Evolutionary conservation across 345 rosid species (phyloP), one percentile per base, ranked within the genome.

Genomic region (Heritiera littoralis): DNA sequence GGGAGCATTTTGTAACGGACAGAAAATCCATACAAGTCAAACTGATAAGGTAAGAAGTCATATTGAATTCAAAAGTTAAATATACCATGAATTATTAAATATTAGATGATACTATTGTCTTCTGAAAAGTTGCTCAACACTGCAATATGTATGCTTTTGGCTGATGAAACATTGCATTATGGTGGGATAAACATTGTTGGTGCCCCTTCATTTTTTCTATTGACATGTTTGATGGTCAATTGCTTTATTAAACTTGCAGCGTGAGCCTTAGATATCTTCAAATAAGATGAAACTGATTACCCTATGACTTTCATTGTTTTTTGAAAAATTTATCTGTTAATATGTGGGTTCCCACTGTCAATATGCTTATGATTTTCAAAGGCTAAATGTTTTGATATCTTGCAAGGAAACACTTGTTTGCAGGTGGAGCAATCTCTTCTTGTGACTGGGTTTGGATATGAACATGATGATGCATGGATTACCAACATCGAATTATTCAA

Each of bases 391-490:
- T 73, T 66, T 77, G 49, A 46, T 38, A 46, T 61, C 45, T 43
- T 68, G 28, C 41, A 58, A 49, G 32, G 38, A 76, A 41, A 48
- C 59, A 65, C 43, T 66, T 75, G 28, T 3, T 79, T 76, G 55
- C 75, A 95, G 99, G 94, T 95, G 82, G 98, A 93, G 87, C 89
- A 82, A 79, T 93, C 99, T 79, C 38, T 35, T 35, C 90, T 95
- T 61, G 92, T 95, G 54, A 95, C 99, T 80, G 99, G 99, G 43
- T 95, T 95, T 77, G 98, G 99, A n/a, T 95, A 95, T 80, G 98
- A 95, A 66, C 98, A 93, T 30, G 99, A 95, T 84, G 96, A 93
- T 79, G 89, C 97, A 0, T 95, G 99, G 99, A 65, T 87, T 56
- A 89, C 97, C 75, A 95, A 93, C 88, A 91, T 95, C 70, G 92